Evolutionary conservation across 805 yeast species (phyloP).

Genomic region (Barnettozyma pratensis): DNA sequence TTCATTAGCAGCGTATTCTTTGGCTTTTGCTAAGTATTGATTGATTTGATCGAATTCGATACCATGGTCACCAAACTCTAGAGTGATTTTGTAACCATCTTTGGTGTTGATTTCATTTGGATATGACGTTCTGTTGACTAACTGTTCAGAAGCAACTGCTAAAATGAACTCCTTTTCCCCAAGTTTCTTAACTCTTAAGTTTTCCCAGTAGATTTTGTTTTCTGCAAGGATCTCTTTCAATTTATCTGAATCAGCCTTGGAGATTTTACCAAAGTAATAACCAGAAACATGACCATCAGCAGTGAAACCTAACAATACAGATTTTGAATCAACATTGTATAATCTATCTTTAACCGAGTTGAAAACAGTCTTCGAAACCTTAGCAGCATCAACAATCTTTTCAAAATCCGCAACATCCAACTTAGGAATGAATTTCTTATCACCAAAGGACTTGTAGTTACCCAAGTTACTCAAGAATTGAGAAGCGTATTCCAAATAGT

Average conservation of each 20-base stretch:
- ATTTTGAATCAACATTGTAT: constrained; percentile 43
- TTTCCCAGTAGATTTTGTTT: constrained; percentile 67
- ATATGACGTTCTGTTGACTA: constrained; percentile 46
- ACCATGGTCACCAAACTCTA: constrained; percentile 76
- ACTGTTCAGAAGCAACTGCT: constrained; percentile 61
- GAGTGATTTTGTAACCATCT: constrained; percentile 38
- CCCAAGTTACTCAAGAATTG: constrained; percentile 74
- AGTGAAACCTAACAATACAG: constrained; percentile 69
- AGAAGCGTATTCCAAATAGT: constrained; percentile 67
- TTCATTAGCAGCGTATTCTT: constrained; percentile 62
- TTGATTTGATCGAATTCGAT: constrained; percentile 59
- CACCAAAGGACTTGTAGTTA: constrained; percentile 84
- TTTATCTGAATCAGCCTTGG: constrained; percentile 58
- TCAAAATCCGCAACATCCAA: constrained; percentile 44
- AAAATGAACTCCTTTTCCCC: constrained; percentile 46
- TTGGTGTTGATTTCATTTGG: constrained; percentile 40
- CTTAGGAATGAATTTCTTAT: constrained; percentile 76
- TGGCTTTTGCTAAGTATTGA: constrained; percentile 50
- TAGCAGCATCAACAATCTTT: constrained; percentile 38
- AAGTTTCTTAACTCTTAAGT: constrained; percentile 65
- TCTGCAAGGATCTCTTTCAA: constrained; percentile 63
- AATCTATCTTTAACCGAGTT: constrained; percentile 42
- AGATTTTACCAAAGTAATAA: constrained; percentile 56
- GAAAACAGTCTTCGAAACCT: constrained; percentile 27
- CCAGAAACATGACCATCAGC: constrained; percentile 69